Evolutionary conservation across 352 stramenopile genomes (phyloP), one percentile per base, ranked within the genome.

Genomic region (Phytopythium aichiense): DNA sequence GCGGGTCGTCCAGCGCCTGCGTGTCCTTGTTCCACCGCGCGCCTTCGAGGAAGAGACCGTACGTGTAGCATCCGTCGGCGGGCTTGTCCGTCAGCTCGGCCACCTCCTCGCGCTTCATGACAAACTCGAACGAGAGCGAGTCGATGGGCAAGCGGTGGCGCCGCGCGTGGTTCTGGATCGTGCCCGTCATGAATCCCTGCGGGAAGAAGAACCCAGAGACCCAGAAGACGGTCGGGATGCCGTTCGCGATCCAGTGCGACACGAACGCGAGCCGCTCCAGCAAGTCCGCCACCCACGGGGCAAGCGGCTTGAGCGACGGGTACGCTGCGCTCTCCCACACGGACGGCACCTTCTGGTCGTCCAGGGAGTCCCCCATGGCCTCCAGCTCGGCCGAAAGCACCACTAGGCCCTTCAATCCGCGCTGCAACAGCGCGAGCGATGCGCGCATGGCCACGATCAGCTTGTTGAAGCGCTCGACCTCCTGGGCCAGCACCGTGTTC

Each of bases 401-500:
- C 5, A 96, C 87, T 15, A 96, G 66, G 0, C 87, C 82, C 40
- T 91, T 87, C 5, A 96, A 58, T 1, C 79, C 87, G 48, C 81
- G 76, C 52, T 95, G 87, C 0, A 96, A 59, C 60, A 79, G 79
- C 38, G 80, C 75, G 2, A 95, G 76, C 33, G 82, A 89, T 9
- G 75, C 74, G 16, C 75, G 63, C 69, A 96, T 89, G 23, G 91
- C 70, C 3, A 56, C 63, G 16, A 96, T 66, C 20, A 96, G 72
- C 35, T 86, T 84, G 64, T 96, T 96, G 62, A 90, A 96, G 15
- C 87, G 82, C 67, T 93, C 78, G 1, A 91, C 81, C 55, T 96
- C 87, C 46, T 96, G 87, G 4, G 89, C 91, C 4, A 98, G 66
- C 25, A 98, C 94, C 2, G 93, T 98, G 76, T 98, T 98, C 94